A percentile compares a stretch with the other conserved stretches of the same genome.
phyloP scores from a whole-genome alignment of 1,284 basidiomycete species.

The Golubevia pallescens region DNA sequence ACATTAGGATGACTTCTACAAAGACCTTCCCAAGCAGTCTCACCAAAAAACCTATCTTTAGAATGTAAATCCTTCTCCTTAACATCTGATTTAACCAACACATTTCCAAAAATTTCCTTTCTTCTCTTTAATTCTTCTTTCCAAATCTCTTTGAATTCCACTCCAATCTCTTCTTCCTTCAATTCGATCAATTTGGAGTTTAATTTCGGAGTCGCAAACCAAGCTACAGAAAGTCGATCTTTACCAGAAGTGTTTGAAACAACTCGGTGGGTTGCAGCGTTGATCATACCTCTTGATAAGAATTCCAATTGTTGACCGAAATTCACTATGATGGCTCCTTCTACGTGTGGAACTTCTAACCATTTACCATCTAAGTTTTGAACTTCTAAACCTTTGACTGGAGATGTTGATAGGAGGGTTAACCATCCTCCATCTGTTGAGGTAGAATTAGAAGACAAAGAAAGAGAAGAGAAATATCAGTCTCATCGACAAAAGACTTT shows the following conservation, averaged over 20 bases:
- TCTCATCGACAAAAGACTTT: too few species aligned
- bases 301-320: conserved; percentile 54
- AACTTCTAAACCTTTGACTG: conserved; percentile 36
- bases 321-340: conserved; percentile 36
- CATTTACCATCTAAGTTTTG: conserved; percentile 38
- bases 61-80: conserved; percentile 34
- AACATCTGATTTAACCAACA: conserved; percentile 21
- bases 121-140: conserved; percentile 16
- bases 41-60: conserved; percentile 28
- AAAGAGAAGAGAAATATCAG: too few species aligned
- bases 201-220: conserved; percentile 39
- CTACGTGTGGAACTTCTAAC: conserved; percentile 33
- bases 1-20: conserved; percentile 27
- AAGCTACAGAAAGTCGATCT: conserved; percentile 25
- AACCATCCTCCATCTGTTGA: conserved; percentile 31
- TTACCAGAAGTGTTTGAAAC: neutral
- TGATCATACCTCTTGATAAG: conserved; percentile 33
- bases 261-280: conserved; percentile 48
- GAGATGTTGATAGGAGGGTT: conserved; percentile 36
- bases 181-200: conserved; percentile 24
- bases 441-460: too few species aligned
- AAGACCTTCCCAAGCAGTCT: conserved; percentile 42
- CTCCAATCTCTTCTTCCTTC: conserved; percentile 13
- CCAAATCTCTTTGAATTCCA: conserved; percentile 22
- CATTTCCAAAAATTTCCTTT: conserved; percentile 2